phyloP scores from a whole-genome alignment of 768 basidiomycete genomes.

The Mycena galericulata region DNA sequence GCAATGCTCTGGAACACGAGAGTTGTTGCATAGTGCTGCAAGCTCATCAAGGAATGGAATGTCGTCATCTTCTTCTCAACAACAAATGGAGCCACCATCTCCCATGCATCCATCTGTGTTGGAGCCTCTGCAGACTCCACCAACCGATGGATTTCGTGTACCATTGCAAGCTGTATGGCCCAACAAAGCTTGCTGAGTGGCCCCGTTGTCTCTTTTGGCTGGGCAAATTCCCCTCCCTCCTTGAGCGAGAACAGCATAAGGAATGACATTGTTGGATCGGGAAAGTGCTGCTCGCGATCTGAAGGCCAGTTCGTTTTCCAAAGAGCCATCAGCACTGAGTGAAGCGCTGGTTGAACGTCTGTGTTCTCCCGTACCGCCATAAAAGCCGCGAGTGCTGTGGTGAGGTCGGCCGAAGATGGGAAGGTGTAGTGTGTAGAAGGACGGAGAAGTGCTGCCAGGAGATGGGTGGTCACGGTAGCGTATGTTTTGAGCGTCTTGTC shows the following conservation, averaged over 20 bases:
- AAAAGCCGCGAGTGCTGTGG: not conserved
- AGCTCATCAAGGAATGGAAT: constrained; percentile 32
- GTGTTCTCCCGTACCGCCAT: not conserved
- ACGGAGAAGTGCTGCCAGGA: constrained; percentile 29
- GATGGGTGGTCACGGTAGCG: not conserved
- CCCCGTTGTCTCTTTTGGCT: constrained; percentile 25
- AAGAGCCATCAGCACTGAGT: constrained; percentile 3
- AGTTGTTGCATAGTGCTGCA: constrained; percentile 37
- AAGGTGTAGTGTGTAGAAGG: not conserved
- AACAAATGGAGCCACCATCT: not conserved
- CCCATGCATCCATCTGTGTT: not conserved
- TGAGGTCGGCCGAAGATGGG: not conserved
- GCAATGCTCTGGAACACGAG: constrained; percentile 28
- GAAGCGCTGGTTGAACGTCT: constrained; percentile 15
- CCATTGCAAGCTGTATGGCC: constrained; percentile 14
- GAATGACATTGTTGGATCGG: constrained; percentile 36
- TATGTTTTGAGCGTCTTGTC: constrained; percentile 32
- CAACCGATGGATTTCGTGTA: constrained; percentile 17
- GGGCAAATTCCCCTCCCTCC: not conserved
- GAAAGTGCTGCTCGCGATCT: not conserved
- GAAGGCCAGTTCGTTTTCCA: constrained; percentile 33
- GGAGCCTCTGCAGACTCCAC: not conserved
- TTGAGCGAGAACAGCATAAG: constrained; percentile 17
- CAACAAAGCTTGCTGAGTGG: constrained; percentile 22
- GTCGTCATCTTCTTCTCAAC: constrained; percentile 32